phyloP scores from a whole-genome alignment of 2,329 filamentous ascomycete genomes.

The Plectosphaerella plurivora region DNA sequence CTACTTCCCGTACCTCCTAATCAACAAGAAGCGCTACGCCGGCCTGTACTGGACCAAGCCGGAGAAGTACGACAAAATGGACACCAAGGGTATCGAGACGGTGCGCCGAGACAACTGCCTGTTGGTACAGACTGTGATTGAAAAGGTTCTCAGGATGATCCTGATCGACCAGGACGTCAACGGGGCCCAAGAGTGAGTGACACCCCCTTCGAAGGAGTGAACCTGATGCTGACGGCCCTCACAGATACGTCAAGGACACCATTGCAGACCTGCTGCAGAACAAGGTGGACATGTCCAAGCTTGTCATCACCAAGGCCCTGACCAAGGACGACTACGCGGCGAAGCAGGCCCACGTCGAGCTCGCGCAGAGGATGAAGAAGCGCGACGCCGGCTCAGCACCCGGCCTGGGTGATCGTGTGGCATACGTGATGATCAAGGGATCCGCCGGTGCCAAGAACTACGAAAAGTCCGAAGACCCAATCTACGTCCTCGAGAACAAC shows the following conservation, averaged over 20 bases:
- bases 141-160: slow-evolving; percentile 93
- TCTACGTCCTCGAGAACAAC: slow-evolving; percentile 96
- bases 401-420: slow-evolving; percentile 88
- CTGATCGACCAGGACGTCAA: slow-evolving; percentile 88
- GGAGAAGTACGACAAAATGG: slow-evolving; percentile 98
- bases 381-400: slow-evolving; percentile 93
- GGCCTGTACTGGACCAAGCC: slow-evolving; percentile 97
- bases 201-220: neutral
- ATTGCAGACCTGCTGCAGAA: slow-evolving; percentile 95
- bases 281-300: slow-evolving; percentile 97
- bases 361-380: slow-evolving; percentile 95
- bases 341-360: slow-evolving; percentile 94
- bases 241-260: slow-evolving; percentile 89
- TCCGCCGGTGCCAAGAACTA: slow-evolving; percentile 88
- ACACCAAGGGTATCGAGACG: slow-evolving; percentile 98
- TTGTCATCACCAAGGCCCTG: slow-evolving; percentile 96
- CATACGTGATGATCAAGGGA: slow-evolving; percentile 96
- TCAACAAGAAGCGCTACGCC: slow-evolving; percentile 99
- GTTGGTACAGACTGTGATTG: slow-evolving; percentile 93
- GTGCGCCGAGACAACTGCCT: slow-evolving; percentile 95
- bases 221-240: slow-evolving; percentile 5
- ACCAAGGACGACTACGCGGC: slow-evolving; percentile 85
- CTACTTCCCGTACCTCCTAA: slow-evolving; percentile 94
- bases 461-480: slow-evolving; percentile 94
- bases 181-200: slow-evolving; percentile 83